A percentile compares a stretch with the other conserved stretches of the same genome.
These are phyloP conservation scores for Skeletonema tropicum DNA, from an alignment of 108 stramenopile species.

Conservation along the genomic window DNA sequence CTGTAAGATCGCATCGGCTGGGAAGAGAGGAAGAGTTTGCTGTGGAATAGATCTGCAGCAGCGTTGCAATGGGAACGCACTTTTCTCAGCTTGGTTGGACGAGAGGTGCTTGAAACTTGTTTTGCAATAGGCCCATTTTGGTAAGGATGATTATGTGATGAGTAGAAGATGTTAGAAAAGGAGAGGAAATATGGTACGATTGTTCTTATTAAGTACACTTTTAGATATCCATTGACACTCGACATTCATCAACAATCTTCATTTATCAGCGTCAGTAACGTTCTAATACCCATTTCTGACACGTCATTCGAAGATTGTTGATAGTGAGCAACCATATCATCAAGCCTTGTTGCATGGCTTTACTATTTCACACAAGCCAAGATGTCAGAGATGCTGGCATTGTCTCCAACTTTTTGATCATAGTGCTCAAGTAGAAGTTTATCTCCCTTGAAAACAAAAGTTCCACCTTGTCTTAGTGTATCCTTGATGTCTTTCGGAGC, in stretches of 20 bases:
- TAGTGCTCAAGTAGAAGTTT: conserved; percentile 37
- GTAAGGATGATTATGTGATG: background rate
- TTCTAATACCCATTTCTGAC: background rate
- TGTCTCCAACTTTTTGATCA: conserved; percentile 54
- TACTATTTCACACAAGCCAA: conserved; percentile 21
- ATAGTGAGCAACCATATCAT: background rate
- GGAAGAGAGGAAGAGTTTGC: conserved; percentile 40
- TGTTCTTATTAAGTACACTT: no score
- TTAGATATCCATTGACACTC: background rate
- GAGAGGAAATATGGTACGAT: no score
- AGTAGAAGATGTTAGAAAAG: no score
- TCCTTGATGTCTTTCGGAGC: conserved; percentile 45
- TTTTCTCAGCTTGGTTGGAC: conserved; percentile 40
- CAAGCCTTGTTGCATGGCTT: background rate
- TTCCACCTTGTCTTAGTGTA: conserved; percentile 51
- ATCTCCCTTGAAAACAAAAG: conserved; percentile 39
- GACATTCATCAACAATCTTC: background rate
- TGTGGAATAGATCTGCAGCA: conserved; percentile 40
- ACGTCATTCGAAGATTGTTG: background rate
- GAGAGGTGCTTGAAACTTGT: conserved; percentile 9
- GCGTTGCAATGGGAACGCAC: conserved; percentile 31
- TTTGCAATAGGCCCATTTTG: background rate
- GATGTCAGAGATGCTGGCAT: conserved; percentile 40
- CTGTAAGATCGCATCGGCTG: conserved; percentile 15
- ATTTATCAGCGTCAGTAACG: background rate